A percentile compares a stretch with the other conserved stretches of the same genome.
Evolutionary conservation across 2,329 filamentous ascomycete genomes (phyloP).

Genomic region (Cordyceps pruinosa): DNA sequence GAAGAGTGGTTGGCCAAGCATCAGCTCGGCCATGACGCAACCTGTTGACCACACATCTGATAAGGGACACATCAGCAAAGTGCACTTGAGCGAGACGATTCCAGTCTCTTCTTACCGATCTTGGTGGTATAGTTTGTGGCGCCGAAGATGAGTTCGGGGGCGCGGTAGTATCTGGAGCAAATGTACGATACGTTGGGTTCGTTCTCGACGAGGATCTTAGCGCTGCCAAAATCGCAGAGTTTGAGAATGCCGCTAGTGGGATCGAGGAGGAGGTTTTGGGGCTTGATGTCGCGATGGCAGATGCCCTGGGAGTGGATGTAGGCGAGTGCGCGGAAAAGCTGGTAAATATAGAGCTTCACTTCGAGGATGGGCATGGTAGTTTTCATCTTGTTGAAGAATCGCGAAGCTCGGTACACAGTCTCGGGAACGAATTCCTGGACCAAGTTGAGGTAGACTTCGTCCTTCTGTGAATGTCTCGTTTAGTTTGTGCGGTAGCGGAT

Average conservation of each 20-base stretch:
- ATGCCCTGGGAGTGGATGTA: constrained; percentile 99
- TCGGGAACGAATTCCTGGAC: constrained; percentile 98
- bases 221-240: constrained; percentile 97
- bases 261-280: constrained; percentile 92
- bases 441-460: constrained; percentile 97
- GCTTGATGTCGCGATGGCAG: constrained; percentile 98
- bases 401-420: constrained; percentile 94
- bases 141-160: constrained; percentile 95
- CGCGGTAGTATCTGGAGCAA: constrained; percentile 97
- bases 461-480: constrained; percentile 54
- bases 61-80: constrained; percentile 52
- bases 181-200: constrained; percentile 99
- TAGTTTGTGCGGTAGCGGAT: not conserved
- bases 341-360: constrained; percentile 99
- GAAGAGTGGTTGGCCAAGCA: constrained; percentile 96
- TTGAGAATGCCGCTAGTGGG: constrained; percentile 88
- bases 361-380: constrained; percentile 98
- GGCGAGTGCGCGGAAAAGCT: constrained; percentile 94
- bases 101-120: constrained; percentile 68
- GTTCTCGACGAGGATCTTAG: constrained; percentile 97
- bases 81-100: not conserved
- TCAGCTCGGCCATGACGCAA: constrained; percentile 98
- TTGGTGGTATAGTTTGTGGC: constrained; percentile 99
- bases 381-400: constrained; percentile 99
- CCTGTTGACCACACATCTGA: constrained; percentile 98